Evolutionary conservation across 257 asterid genomes (phyloP), one percentile per base, ranked within the genome.

Genomic region (Primulina eburnea): DNA sequence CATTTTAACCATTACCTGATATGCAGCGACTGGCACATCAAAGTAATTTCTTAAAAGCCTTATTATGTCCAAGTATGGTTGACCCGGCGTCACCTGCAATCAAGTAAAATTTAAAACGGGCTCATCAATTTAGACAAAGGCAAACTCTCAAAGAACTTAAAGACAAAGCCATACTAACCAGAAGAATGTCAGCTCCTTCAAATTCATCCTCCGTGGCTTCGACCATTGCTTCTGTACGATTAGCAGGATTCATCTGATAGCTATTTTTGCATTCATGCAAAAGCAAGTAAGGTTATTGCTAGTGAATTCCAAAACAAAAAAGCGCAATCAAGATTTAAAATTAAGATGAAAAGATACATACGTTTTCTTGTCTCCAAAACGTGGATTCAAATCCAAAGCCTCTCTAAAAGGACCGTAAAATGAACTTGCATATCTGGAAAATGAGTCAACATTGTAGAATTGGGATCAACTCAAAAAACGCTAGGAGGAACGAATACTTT

Each of bases 301-400:
- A 50, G 69, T 11, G 33, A 38, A 62, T 59, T 66, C 40, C 24
- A 7, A 29, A 24, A 34, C 56, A 24, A 71, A 18, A 37, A 30
- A 65, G 47, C 38, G 56, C 56, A 60, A 47, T 20, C 18, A 21
- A 21, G 16, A 7, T 63, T 59, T 50, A 37, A 29, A n/a, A 34
- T 62, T 34, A 62, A 71, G 59, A 70, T 35, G 8, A 50, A 8
- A 62, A 65, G 72, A 21, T 47, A 28, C 14, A 10, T 78, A 93
- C 99, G 99, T 93, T 82, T 93, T 93, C 82, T 93, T 93, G 79
- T 93, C 99, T 40, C 99, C 99, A 67, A 93, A 93, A 18, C 99
- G 96, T 47, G 97, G 99, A 68, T 93, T 93, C 56, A 97, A 93
- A 80, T 93, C 97, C 18, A 93, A 66, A 65, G 97, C 99, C 80